Conservation (phyloP, 495 filamentous ascomycete species). For the Alectoria sarmentosa region DNA sequence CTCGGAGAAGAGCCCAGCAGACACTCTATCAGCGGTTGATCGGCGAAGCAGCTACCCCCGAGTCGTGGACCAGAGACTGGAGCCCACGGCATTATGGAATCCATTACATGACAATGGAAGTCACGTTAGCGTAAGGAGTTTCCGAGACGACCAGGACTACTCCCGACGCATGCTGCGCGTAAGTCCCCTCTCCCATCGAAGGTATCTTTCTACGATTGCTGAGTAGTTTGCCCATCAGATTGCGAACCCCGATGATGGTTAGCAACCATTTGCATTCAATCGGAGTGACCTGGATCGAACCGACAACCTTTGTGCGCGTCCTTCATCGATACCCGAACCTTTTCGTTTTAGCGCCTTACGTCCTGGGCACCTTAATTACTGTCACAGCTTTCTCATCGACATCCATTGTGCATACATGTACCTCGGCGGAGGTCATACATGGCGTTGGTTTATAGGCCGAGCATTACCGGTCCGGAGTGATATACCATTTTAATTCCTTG, state of each 20-base stretch:
- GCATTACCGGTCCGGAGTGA: slow-evolving; percentile 9
- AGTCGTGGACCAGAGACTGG: slow-evolving; percentile 38
- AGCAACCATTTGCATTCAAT: not conserved
- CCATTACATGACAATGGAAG: slow-evolving; percentile 40
- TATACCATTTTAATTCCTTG: slow-evolving; percentile 13
- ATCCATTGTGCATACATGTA: slow-evolving; percentile 4
- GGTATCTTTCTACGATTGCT: slow-evolving; percentile 3
- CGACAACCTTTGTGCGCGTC: not conserved
- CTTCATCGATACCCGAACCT: slow-evolving; percentile 10
- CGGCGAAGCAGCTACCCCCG: slow-evolving; percentile 28
- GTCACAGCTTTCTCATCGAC: slow-evolving; percentile 3
- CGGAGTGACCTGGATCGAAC: not conserved
- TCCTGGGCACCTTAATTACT: not conserved
- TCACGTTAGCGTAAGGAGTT: slow-evolving; percentile 44
- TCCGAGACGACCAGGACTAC: slow-evolving; percentile 52
- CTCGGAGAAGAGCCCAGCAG: slow-evolving; percentile 26
- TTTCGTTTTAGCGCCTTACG: not conserved
- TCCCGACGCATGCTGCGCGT: slow-evolving; percentile 50
- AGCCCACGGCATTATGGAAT: slow-evolving; percentile 34
- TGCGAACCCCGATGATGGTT: slow-evolving; percentile 46
- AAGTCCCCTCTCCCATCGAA: slow-evolving; percentile 24
- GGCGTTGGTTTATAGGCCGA: slow-evolving; percentile 15
- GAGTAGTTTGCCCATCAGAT: slow-evolving; percentile 31
- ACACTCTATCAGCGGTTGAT: slow-evolving; percentile 17
- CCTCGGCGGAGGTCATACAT: slow-evolving; percentile 11